Base-by-base conservation (phyloP, 371 early-diverging fungal species). In the Lichtheimia ramosa region DNA sequence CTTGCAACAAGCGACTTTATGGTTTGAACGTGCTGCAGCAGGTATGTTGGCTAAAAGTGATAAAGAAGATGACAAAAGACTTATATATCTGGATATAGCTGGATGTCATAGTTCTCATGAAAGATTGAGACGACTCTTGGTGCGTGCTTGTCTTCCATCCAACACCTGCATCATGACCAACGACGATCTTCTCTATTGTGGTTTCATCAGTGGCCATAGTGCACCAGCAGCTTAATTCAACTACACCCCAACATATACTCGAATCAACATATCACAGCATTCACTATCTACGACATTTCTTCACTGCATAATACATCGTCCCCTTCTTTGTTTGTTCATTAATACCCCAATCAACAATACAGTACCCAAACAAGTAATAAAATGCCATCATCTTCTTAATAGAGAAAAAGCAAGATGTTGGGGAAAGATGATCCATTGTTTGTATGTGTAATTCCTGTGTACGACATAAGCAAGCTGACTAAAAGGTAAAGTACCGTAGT, bases 11-110 rank as follows among this genome's bases (percentile, higher is more conserved):
- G 89, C 91, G 7, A 76, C 84, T 2, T 41, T 67, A 24, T 90
- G 89, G 88, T 90, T 89, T 62, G 83, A 83, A 60, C 79, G 82
- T 20, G 90, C 90, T 23, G 87, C 89, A 18, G 40, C 74, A 48
- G 73, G 75, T 75, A 69, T 60, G 59, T 23, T 25, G 25, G 25
- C 2, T 25, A 25, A 25, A 3, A 21, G 2, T 16, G 7, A 14
- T 5, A 6, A 1, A 21, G 5, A 46, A 16, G 6, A 21, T 7
- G 15, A n/a, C 7, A 14, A 21, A n/a, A 13, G 24, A 27, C 10
- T 49, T 5, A 16, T 16, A 24, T 21, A 16, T 16, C 18, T 54
- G 14, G 18, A 21, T 39, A 25, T 68, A 74, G 69, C 74, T 54
- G 84, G 84, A n/a, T 83, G 84, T 67, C 69, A 79, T 58, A 80